Base-by-base conservation (phyloP, 306 rosid species). In the Trifolium fragiferum region DNA sequence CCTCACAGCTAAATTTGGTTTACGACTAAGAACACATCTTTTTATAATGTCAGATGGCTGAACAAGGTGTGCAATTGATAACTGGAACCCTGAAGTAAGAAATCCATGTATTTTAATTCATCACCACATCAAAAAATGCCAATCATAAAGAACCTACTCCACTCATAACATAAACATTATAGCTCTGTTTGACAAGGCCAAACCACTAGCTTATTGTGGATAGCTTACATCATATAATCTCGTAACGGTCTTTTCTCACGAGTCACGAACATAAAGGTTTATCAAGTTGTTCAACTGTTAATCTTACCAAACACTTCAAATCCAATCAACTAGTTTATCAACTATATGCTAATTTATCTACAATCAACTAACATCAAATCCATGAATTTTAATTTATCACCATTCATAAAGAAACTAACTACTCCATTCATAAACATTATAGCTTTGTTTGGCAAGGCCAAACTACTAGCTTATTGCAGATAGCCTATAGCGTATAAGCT, bases 1-100 rank as follows among this genome's bases (percentile, higher is more conserved):
- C 98, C 98, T 93, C 83, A 91, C 81, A 25, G 97, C 97, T 84
- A 90, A 66, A 78, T 74, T 59, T 20, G 97, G 98, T 7, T 84
- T 77, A 65, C 88, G 91, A 43, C 41, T 76, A 47, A 70, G 83
- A 68, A 90, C 88, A 69, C 96, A 93, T 61, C 44, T 58, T 82
- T 78, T 89, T 70, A 93, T 91, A 59, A 91, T 79, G 58, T 89
- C 91, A 40, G 84, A 75, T 43, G 96, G 91, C 78, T 78, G 84
- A 84, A 86, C 77, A 46, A 93, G 76, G 77, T 84, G 85, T 81
- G 82, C 89, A 78, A 93, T 51, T 57, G 89, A 66, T 78, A 91
- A 78, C 76, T 71, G 85, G 75, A 82, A 91, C 88, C 97, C 97
- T 91, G 93, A 78, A 85, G 55, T 82, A 82, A 72, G 62, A 64